Conservation (phyloP, 202 grass and related monocot species). For the Cymbopogon flexuosus region DNA sequence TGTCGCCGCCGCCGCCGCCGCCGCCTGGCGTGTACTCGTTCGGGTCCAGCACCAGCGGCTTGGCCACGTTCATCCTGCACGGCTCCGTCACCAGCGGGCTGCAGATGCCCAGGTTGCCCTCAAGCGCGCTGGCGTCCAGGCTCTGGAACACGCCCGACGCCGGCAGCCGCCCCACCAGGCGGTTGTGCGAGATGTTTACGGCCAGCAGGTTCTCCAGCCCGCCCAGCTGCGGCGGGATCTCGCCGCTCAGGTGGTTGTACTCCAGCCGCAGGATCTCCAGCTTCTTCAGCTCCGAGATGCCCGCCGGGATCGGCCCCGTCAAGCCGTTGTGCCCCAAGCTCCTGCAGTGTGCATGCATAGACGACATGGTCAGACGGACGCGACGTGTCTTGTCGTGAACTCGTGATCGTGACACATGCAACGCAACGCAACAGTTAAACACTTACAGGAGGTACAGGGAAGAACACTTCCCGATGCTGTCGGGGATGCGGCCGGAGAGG, state of each 20-base stretch:
- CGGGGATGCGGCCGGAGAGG: slow-evolving; percentile 63
- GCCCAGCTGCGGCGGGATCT: slow-evolving; percentile 79
- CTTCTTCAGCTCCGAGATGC: slow-evolving; percentile 59
- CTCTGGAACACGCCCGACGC: slow-evolving; percentile 68
- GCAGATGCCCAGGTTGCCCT: slow-evolving; percentile 93
- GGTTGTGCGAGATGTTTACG: slow-evolving; percentile 91
- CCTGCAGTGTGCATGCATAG: slow-evolving; percentile 22
- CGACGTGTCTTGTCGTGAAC: neutral
- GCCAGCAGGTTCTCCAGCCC: slow-evolving; percentile 64
- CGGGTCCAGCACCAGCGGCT: slow-evolving; percentile 88
- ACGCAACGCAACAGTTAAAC: neutral
- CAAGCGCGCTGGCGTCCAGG: slow-evolving; percentile 66
- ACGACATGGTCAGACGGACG: neutral
- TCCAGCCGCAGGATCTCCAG: slow-evolving; percentile 85
- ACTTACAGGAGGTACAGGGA: slow-evolving; percentile 86
- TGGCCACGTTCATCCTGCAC: slow-evolving; percentile 81
- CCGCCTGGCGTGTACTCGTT: slow-evolving; percentile 55
- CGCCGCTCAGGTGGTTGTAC: slow-evolving; percentile 73
- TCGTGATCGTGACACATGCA: neutral
- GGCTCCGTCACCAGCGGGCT: slow-evolving; percentile 67
- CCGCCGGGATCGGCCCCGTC: slow-evolving; percentile 57
- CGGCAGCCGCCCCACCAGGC: slow-evolving; percentile 70
- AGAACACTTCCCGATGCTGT: slow-evolving; percentile 65
- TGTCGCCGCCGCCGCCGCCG: neutral
- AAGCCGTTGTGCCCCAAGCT: slow-evolving; percentile 81